Evolutionary conservation across 2,329 filamentous ascomycete genomes (phyloP).

Genomic region (Aspergillus sp.): DNA sequence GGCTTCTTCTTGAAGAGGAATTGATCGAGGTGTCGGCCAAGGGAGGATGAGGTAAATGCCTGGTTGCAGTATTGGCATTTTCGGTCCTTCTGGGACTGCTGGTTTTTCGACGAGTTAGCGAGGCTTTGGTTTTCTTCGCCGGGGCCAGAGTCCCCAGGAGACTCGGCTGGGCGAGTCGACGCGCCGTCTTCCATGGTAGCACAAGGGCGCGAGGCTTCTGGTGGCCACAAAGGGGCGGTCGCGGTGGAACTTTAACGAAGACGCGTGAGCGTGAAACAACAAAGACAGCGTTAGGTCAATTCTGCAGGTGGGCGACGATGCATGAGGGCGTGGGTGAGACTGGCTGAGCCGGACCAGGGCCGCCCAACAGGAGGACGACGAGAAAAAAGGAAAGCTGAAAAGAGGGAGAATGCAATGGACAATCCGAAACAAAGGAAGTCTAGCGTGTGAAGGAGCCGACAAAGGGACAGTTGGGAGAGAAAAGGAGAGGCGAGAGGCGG

Average conservation of each 20-base stretch:
- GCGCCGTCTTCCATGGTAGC: constrained; percentile 25
- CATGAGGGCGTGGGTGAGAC: constrained; percentile 11
- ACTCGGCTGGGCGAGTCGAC: constrained; percentile 33
- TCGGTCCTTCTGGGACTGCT: constrained; percentile 73
- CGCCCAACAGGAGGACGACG: constrained; percentile 1
- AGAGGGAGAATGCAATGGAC: neutral
- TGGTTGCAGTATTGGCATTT: constrained; percentile 85
- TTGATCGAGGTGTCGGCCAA: constrained; percentile 89
- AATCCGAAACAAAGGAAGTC: neutral
- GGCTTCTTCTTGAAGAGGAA: constrained; percentile 95
- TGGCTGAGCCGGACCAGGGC: neutral
- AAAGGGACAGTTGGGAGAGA: constrained; percentile 4
- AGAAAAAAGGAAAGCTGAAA: neutral
- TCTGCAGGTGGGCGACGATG: constrained; percentile 23
- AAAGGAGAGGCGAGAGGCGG: constrained; percentile 3
- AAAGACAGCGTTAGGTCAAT: constrained; percentile 7
- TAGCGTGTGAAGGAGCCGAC: neutral
- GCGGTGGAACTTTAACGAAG: constrained; percentile 6
- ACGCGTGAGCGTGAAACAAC: constrained; percentile 19
- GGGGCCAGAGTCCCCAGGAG: constrained; percentile 40
- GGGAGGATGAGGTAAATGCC: constrained; percentile 87
- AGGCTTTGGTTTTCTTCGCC: constrained; percentile 34
- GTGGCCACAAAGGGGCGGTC: neutral
- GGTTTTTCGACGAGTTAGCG: constrained; percentile 34
- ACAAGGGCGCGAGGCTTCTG: constrained; percentile 12